Evolutionary conservation across 208 protist species (phyloP).

Genomic region (Porcisia deanei): DNA sequence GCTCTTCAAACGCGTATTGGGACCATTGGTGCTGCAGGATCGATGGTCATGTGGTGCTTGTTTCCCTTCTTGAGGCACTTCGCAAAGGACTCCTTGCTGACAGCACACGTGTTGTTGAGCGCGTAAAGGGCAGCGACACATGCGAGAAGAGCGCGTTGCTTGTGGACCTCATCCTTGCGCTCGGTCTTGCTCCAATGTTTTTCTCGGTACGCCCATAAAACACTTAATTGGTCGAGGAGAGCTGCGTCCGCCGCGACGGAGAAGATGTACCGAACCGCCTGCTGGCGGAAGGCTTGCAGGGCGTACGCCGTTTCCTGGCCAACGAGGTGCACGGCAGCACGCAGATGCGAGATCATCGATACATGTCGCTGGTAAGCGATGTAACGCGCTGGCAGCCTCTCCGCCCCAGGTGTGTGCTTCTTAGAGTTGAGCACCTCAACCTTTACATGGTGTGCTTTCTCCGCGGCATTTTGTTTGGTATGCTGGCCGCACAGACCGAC

Average conservation of each 20-base stretch:
- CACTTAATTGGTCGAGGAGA: conserved; percentile 67
- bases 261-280: conserved; percentile 54
- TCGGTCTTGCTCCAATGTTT: conserved; percentile 35
- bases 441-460: conserved; percentile 37
- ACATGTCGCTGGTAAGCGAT: conserved; percentile 55
- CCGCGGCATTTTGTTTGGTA: conserved; percentile 21
- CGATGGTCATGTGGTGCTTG: conserved; percentile 25
- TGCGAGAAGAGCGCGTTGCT: conserved; percentile 32
- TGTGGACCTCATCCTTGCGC: conserved; percentile 26
- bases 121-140: conserved; percentile 53
- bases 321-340: conserved; percentile 43
- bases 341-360: conserved; percentile 50
- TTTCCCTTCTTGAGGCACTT: conserved; percentile 34
- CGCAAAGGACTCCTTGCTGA: conserved; percentile 37
- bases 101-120: conserved; percentile 50
- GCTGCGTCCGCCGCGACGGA: conserved; percentile 38
- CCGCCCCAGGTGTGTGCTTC: conserved; percentile 12
- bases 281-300: conserved; percentile 55
- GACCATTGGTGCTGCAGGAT: conserved; percentile 32
- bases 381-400: conserved; percentile 46
- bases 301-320: conserved; percentile 33
- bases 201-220: conserved; percentile 43
- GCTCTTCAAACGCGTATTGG: conserved; percentile 32
- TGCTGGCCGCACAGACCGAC: background rate
- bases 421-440: conserved; percentile 36